Base-by-base conservation (phyloP, 768 basidiomycete species). In the Phanerochaete carnosa region DNA sequence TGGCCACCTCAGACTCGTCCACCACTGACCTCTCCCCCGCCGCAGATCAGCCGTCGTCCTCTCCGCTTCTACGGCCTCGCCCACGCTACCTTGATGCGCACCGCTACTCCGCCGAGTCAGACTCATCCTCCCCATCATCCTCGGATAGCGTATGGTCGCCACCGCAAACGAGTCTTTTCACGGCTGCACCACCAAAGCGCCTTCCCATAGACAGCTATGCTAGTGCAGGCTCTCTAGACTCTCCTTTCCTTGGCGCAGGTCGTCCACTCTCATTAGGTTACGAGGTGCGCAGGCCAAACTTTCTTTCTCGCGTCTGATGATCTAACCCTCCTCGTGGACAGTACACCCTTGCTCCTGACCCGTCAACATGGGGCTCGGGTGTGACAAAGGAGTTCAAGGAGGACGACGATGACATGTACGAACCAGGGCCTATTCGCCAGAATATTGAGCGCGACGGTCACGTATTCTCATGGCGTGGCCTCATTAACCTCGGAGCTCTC, bases 401-500 rank as follows among this genome's bases (percentile, higher is more conserved):
- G 64, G 72, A 69, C 29, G 76, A 77, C 65, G 76, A 77, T 66
- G 70, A 71, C 26, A 65, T 77, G 12, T 76, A 77, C 64, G 64
- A 67, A 35, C 76, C 76, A 0, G 75, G 74, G 37, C 65, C 70
- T 9, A 57, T 58, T 12, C 58, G 39, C 12, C 68, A 51, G 55
- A 59, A 29, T 67, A 75, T 76, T 51, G 71, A 76, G 35, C 65
- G 64, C 45, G 70, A 75, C 39, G 75, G 77, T 22, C 70, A 74
- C 57, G 64, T 77, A 55, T 68, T 68, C 54, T 67, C 69, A 2
- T 74, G 62, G 63, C 65, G 80, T 65, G 80, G 79, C 5, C 64
- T 79, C 67, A 66, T 69, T 13, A 81, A 82, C 66, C 72, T 76
- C n/a, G 70, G 77, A n/a, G 73, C 75, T 19, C 69, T 82, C 29